Evolutionary conservation across 805 yeast genomes (phyloP).

Genomic region (Citeromyces matritensis): DNA sequence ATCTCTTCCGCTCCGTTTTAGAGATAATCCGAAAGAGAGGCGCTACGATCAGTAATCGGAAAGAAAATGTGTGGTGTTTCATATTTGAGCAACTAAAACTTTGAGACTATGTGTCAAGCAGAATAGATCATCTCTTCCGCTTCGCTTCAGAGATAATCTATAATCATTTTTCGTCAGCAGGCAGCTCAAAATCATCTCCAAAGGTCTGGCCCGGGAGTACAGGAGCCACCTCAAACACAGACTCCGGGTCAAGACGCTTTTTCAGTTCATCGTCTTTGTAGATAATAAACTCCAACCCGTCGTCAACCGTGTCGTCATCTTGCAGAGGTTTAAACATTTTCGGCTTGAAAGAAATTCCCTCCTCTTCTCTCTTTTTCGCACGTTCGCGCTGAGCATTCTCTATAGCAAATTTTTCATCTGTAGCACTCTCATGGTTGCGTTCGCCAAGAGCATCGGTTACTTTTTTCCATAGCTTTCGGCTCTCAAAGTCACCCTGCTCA

Average conservation of each 20-base stretch:
- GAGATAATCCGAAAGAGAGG: no score
- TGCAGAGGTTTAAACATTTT: conserved; percentile 46
- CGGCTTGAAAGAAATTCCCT: conserved; percentile 72
- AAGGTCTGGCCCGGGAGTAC: conserved; percentile 71
- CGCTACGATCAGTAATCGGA: no score
- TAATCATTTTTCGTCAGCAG: conserved; percentile 52
- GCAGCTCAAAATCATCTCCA: conserved; percentile 47
- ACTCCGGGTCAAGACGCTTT: conserved; percentile 32
- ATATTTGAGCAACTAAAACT: no score
- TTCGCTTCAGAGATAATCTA: no score
- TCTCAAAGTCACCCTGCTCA: conserved; percentile 74
- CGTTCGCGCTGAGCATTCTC: conserved; percentile 74
- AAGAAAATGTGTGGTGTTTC: no score
- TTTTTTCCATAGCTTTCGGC: conserved; percentile 69
- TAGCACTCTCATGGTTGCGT: conserved; percentile 72
- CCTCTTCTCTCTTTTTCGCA: conserved; percentile 63
- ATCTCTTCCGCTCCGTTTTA: no score
- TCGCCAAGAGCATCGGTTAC: conserved; percentile 71
- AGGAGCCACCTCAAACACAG: conserved; percentile 51
- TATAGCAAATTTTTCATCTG: conserved; percentile 75
- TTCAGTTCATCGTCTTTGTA: conserved; percentile 35
- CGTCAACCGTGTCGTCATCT: conserved; percentile 14
- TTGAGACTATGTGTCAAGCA: no score
- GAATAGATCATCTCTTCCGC: no score
- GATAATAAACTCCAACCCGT: conserved; percentile 47